phyloP scores from a whole-genome alignment of 1,284 basidiomycete species.

The Psilocybe mexicana region DNA sequence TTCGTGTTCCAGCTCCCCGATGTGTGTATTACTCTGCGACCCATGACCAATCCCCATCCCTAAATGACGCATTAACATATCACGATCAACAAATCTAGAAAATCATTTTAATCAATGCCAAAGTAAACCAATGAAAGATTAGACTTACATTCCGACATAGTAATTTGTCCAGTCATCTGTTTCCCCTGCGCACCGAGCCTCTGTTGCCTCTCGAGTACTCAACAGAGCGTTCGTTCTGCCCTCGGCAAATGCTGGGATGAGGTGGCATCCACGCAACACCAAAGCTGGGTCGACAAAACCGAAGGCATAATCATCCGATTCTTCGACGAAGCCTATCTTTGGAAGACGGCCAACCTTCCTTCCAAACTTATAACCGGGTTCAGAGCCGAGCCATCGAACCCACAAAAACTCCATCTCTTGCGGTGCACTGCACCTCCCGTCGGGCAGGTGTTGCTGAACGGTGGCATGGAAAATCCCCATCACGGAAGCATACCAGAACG shows the following conservation, averaged over 20 bases:
- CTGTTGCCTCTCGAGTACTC: neutral
- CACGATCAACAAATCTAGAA: constrained; percentile 35
- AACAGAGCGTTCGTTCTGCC: constrained; percentile 3
- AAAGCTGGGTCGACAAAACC: constrained; percentile 21
- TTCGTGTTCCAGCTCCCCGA: no score
- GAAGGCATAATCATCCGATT: constrained; percentile 11
- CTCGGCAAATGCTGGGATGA: constrained; percentile 15
- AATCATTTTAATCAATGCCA: neutral
- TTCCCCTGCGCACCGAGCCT: neutral
- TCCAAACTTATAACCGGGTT: constrained; percentile 8
- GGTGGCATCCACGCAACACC: constrained; percentile 20
- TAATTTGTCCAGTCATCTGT: constrained; percentile 14
- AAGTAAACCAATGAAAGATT: no score
- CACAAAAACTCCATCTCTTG: constrained; percentile 8
- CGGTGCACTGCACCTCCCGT: neutral
- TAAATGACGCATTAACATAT: constrained; percentile 32
- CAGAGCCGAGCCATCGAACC: constrained; percentile 18
- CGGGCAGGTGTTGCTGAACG: neutral
- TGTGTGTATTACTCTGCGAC: no score
- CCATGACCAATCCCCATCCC: constrained; percentile 12
- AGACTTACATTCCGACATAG: constrained; percentile 18
- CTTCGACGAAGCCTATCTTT: constrained; percentile 17
- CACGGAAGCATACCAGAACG: constrained; percentile 8
- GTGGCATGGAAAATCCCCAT: constrained; percentile 8
- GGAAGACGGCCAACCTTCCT: constrained; percentile 12